phyloP scores from a whole-genome alignment of 495 filamentous ascomycete genomes.

The Bacidia gigantensis region DNA sequence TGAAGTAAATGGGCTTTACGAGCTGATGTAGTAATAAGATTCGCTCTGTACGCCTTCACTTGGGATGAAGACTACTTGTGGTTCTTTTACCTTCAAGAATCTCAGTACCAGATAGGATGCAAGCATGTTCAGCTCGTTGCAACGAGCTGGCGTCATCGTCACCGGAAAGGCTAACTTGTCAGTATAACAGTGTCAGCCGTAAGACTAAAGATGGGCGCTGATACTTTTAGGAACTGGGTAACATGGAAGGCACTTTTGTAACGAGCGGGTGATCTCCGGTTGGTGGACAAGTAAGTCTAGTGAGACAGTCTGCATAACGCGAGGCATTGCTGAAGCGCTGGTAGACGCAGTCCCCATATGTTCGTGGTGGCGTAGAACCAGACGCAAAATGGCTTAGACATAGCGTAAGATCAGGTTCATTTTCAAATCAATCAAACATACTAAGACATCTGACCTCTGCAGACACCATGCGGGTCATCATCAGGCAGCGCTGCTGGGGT shows the following conservation, averaged over 20 bases:
- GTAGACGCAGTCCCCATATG: slow-evolving; percentile 33
- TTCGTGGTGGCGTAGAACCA: slow-evolving; percentile 24
- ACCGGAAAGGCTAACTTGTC: slow-evolving; percentile 35
- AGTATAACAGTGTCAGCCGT: neutral
- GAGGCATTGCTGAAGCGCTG: slow-evolving; percentile 19
- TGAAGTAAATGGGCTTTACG: neutral
- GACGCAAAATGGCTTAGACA: slow-evolving; percentile 25
- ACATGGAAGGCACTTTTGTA: slow-evolving; percentile 22
- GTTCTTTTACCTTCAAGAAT: slow-evolving; percentile 21
- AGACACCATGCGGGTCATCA: slow-evolving; percentile 34
- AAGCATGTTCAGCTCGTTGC: slow-evolving; percentile 2
- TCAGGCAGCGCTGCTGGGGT: slow-evolving; percentile 34
- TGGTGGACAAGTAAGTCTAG: slow-evolving; percentile 13
- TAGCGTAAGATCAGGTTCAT: slow-evolving; percentile 14
- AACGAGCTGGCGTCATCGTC: slow-evolving; percentile 27
- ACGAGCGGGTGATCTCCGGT: slow-evolving; percentile 33
- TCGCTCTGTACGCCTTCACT: slow-evolving; percentile 26
- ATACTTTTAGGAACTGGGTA: slow-evolving; percentile 16
- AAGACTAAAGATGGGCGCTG: neutral
- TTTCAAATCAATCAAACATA: neutral
- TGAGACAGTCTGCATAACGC: slow-evolving; percentile 20
- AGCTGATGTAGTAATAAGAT: slow-evolving; percentile 12
- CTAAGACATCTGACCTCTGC: neutral
- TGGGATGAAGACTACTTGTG: slow-evolving; percentile 37
- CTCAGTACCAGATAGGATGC: slow-evolving; percentile 16